These are phyloP conservation scores for Coemansia sp. DNA, from an alignment of 192 early-diverging fungal species.

Conservation along the genomic window DNA sequence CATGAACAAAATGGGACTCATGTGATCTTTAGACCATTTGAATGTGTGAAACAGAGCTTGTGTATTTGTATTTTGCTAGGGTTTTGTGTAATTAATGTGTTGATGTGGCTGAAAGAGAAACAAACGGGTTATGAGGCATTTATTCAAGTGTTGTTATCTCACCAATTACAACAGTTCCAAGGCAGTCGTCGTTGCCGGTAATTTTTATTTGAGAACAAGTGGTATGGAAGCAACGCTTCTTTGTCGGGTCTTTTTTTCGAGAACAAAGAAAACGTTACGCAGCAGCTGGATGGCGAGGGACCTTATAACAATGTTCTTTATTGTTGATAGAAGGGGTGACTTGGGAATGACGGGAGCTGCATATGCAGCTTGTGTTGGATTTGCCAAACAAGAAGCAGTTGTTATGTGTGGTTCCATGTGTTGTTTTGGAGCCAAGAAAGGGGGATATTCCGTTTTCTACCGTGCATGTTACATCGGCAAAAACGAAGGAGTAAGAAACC, in stretches of 20 bases:
- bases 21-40: background rate
- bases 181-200: too few relatives aligned
- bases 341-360: background rate
- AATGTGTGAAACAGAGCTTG: too few relatives aligned
- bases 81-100: background rate
- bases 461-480: background rate
- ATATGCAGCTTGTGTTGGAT: background rate
- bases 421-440: background rate
- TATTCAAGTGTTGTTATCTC: too few relatives aligned
- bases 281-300: background rate
- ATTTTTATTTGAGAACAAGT: too few relatives aligned
- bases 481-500: background rate
- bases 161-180: too few relatives aligned
- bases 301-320: background rate
- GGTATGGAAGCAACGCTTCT: background rate
- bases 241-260: too few relatives aligned
- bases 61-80: background rate
- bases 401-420: background rate
- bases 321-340: background rate
- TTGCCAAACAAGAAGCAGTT: background rate
- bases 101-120: background rate
- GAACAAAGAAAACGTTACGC: background rate
- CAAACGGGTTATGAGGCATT: too few relatives aligned
- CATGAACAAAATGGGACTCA: background rate
- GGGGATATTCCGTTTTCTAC: background rate